These are phyloP conservation scores for Penicillium crustosum DNA, from an alignment of 2,329 filamentous ascomycete species.

Conservation along the genomic window DNA sequence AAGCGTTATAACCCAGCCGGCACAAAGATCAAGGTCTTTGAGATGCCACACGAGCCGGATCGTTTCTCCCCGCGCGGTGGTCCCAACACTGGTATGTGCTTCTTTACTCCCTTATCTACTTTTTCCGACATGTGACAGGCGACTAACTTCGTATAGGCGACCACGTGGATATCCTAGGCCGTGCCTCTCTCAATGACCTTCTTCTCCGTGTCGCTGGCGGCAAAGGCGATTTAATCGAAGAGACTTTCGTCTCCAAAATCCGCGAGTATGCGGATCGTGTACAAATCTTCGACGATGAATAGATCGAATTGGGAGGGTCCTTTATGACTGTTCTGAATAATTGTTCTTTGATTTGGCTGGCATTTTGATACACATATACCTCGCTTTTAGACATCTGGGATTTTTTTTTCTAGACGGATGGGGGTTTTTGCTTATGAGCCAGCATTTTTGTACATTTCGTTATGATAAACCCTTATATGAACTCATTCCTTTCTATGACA, in stretches of 20 bases:
- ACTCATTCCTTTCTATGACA: neutral
- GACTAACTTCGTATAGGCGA: conserved; percentile 57
- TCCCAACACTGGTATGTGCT: conserved; percentile 58
- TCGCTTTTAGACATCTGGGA: neutral
- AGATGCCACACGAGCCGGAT: conserved; percentile 97
- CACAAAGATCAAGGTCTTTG: conserved; percentile 76
- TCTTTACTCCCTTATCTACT: conserved; percentile 25
- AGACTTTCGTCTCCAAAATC: conserved; percentile 79
- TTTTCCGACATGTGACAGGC: neutral
- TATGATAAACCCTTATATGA: neutral
- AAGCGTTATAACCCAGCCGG: conserved; percentile 90
- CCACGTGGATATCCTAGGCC: conserved; percentile 92
- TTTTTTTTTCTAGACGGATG: neutral
- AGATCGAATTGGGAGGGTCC: neutral
- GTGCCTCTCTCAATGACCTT: conserved; percentile 85
- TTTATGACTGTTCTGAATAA: neutral
- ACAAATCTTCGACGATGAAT: conserved; percentile 70
- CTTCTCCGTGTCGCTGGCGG: conserved; percentile 85
- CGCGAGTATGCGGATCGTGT: conserved; percentile 78
- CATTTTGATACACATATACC: neutral
- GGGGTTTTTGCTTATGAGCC: conserved; percentile 3
- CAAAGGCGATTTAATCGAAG: conserved; percentile 73
- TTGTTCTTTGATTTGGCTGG: neutral
- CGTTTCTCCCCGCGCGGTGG: conserved; percentile 78
- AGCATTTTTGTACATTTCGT: conserved; percentile 3